Evolutionary conservation across 139 green algal species (phyloP), one percentile per base, ranked within the genome.

Genomic region (Tetraselmis chui): DNA sequence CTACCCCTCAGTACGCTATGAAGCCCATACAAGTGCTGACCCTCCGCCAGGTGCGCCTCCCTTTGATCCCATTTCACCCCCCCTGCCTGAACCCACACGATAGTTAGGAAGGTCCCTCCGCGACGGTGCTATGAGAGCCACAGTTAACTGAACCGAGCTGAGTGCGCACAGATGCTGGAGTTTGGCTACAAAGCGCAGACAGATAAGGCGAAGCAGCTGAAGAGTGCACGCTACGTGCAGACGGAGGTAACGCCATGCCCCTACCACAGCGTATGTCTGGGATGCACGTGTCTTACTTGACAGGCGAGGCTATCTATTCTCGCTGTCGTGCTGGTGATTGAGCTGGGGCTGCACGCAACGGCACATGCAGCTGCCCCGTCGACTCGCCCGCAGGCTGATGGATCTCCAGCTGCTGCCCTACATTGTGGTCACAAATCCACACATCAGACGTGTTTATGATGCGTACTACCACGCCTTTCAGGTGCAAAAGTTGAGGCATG

Each of bases 361-460:
- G 59, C 78, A 81, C 29, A 28, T 85, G 78, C 88, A 97, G 92
- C 89, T 97, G 31, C 94, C 94, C 27, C 93, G 94, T 80, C 88
- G 94, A 0, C 89, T 98, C 28, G 94, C 94, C 0, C 82, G 93
- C 1, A 88, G 94, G 29, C 86, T 98, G n/a, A 87, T 98, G 85
- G 94, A 98, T 58, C 88, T 98, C 11, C 94, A 97, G 85, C 89
- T 95, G 32, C 89, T 97, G 45, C 94, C 94, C 29, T 92, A 96
- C 85, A 93, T 98, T 23, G 90, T 97, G 30, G 93, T 98, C 1
- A 96, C 86, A 45, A 98, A 98, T 86, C 94, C 94, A 0, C 92
- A 98, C 89, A 96, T 98, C 84, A 92, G 91, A 76, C 85, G 79
- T 28, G 93, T 97, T 29, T 98, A 97, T 86, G 85, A 94, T 75